These are phyloP conservation scores for Diaporthe helianthi DNA, from an alignment of 2,329 filamentous ascomycete genomes.

Conservation along the genomic window DNA sequence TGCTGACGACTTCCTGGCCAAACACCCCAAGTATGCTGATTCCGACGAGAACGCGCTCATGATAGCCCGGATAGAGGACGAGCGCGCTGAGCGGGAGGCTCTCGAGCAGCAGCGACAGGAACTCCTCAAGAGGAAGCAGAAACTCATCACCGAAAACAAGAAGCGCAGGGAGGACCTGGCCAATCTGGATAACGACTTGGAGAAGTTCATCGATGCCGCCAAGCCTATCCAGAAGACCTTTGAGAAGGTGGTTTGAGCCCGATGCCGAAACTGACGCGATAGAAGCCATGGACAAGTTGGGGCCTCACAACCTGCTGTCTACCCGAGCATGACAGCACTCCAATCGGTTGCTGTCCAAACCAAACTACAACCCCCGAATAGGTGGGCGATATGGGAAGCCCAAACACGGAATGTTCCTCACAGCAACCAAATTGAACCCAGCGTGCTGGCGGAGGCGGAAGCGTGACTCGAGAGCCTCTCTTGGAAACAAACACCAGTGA, in stretches of 20 bases:
- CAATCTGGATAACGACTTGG: conserved; percentile 88
- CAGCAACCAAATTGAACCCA: not conserved
- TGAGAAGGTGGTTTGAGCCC: conserved; percentile 70
- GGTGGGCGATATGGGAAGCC: not conserved
- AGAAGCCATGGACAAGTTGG: not conserved
- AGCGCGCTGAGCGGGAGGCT: conserved; percentile 82
- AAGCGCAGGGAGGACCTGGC: conserved; percentile 92
- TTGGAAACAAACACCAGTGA: not conserved
- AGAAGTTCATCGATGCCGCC: conserved; percentile 91
- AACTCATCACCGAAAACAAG: conserved; percentile 77
- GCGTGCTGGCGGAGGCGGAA: too few species aligned
- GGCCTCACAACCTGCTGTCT: not conserved
- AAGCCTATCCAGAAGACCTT: conserved; percentile 89
- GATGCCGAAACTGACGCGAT: not conserved
- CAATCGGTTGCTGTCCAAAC: not conserved
- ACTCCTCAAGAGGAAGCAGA: conserved; percentile 70
- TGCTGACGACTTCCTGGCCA: conserved; percentile 78
- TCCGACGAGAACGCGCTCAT: conserved; percentile 82
- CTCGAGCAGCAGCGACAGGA: conserved; percentile 85
- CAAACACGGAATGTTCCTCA: not conserved
- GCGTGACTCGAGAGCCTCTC: not conserved
- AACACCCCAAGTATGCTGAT: conserved; percentile 77
- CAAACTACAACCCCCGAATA: too few species aligned
- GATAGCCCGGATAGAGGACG: conserved; percentile 89
- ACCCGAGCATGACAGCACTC: not conserved